A percentile compares a stretch with the other conserved stretches of the same genome.
These are phyloP conservation scores for Cladorrhinum sp. DNA, from an alignment of 2,329 filamentous ascomycete genomes.

Conservation along the genomic window DNA sequence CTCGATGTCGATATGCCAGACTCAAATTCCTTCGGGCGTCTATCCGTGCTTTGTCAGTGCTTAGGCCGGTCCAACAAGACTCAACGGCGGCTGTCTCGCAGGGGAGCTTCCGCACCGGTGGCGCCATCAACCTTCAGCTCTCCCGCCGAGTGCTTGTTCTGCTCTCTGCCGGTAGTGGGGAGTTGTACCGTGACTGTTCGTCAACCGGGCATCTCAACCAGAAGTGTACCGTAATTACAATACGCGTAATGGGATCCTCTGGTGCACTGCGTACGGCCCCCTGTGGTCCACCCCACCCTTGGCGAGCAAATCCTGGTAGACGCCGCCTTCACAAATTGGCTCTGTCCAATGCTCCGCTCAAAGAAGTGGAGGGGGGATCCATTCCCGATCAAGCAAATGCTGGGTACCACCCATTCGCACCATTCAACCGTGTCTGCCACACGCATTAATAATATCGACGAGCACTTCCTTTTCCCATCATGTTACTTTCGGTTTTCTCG, in stretches of 20 bases:
- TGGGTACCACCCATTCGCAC: background rate
- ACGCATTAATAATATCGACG: conserved; percentile 1
- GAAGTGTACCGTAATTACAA: conserved; percentile 4
- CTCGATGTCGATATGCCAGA: conserved; percentile 19
- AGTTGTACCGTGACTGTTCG: background rate
- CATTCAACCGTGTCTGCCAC: background rate
- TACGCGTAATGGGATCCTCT: background rate
- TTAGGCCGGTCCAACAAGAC: conserved; percentile 10
- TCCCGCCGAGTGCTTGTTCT: background rate
- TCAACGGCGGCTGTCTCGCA: conserved; percentile 20
- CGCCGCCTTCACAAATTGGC: conserved; percentile 12
- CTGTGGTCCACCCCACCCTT: background rate
- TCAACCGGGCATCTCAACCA: no score
- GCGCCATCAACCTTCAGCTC: conserved; percentile 3
- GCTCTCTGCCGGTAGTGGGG: background rate
- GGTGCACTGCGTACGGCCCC: no score
- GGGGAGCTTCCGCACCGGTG: conserved; percentile 14
- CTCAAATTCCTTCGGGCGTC: conserved; percentile 12
- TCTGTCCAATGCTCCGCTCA: background rate
- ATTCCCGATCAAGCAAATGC: conserved; percentile 5
- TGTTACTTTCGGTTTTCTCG: conserved; percentile 3
- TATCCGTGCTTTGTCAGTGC: conserved; percentile 9
- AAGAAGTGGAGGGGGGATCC: background rate
- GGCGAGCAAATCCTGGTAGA: conserved; percentile 3
- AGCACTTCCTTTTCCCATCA: background rate